Percentiles rank a stretch among this genome's conserved stretches.
Conservation (phyloP, 805 yeast genomes). For the Kodamaea kaohsiungensis region DNA sequence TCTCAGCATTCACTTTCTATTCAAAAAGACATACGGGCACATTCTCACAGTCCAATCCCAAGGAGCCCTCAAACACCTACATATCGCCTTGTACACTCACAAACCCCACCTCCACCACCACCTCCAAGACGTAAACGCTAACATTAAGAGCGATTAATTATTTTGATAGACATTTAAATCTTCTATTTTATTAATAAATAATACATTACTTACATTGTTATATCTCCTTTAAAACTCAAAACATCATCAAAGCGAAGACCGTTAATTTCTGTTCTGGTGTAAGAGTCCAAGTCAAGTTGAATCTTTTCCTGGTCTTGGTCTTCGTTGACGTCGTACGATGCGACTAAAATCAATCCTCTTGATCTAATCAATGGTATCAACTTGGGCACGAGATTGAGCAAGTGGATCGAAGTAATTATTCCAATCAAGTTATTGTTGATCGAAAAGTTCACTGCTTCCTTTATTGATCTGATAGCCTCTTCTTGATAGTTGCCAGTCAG, state of each 20-base stretch:
- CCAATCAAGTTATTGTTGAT: slow-evolving; percentile 84
- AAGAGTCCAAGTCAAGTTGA: slow-evolving; percentile 34
- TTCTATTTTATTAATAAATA: neutral
- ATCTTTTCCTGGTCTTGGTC: slow-evolving; percentile 26
- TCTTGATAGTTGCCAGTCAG: slow-evolving; percentile 42
- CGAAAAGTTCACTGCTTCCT: slow-evolving; percentile 82
- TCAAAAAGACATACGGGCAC: neutral
- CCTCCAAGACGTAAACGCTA: slow-evolving; percentile 33
- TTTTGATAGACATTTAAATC: neutral
- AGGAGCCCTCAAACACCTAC: slow-evolving; percentile 4
- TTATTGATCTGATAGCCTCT: slow-evolving; percentile 61
- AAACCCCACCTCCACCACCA: slow-evolving; percentile 34
- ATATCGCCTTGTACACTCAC: neutral
- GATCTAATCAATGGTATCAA: slow-evolving; percentile 73
- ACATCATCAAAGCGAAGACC: slow-evolving; percentile 67
- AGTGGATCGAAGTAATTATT: slow-evolving; percentile 68
- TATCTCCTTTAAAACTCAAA: slow-evolving; percentile 64
- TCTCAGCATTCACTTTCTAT: slow-evolving; percentile 14
- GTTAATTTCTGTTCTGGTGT: slow-evolving; percentile 53
- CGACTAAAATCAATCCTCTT: slow-evolving; percentile 83
- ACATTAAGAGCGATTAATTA: neutral
- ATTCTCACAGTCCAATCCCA: neutral
- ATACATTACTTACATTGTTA: slow-evolving; percentile 19
- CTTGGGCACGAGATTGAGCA: slow-evolving; percentile 73
- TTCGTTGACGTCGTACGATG: slow-evolving; percentile 45